phyloP scores from a whole-genome alignment of 345 rosid genomes.

The Rhodomyrtus tomentosa region DNA sequence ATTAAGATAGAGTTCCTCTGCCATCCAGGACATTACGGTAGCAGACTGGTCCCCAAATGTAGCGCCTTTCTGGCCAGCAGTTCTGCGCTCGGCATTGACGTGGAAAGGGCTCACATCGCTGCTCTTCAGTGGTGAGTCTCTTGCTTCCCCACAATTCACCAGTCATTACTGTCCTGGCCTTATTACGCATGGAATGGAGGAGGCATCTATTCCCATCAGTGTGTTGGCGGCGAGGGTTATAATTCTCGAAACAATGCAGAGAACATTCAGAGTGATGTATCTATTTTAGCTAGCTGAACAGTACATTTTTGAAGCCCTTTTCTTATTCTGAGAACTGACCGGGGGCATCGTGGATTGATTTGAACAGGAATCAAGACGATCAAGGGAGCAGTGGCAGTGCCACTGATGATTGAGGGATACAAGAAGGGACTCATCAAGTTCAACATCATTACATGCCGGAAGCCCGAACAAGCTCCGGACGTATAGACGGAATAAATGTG shows the following conservation, averaged over 20 bases:
- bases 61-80: conserved; percentile 96
- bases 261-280: neutral
- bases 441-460: conserved; percentile 63
- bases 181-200: neutral
- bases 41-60: conserved; percentile 82
- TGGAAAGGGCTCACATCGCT: conserved; percentile 79
- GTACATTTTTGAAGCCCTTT: neutral
- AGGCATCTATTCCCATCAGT: neutral
- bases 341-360: neutral
- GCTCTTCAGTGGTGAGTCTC: conserved; percentile 45
- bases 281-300: neutral
- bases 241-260: neutral
- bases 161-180: neutral
- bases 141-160: neutral
- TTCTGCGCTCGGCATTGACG: conserved; percentile 57
- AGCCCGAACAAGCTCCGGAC: conserved; percentile 18
- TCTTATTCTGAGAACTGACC: neutral
- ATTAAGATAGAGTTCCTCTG: neutral
- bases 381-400: conserved; percentile 83
- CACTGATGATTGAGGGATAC: conserved; percentile 86
- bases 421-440: conserved; percentile 76
- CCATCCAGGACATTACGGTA: conserved; percentile 58
- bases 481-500: neutral
- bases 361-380: conserved; percentile 59
- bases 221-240: neutral